Conservation (phyloP, 106 monocot genomes). For the Dendrobium chrysotoxum region DNA sequence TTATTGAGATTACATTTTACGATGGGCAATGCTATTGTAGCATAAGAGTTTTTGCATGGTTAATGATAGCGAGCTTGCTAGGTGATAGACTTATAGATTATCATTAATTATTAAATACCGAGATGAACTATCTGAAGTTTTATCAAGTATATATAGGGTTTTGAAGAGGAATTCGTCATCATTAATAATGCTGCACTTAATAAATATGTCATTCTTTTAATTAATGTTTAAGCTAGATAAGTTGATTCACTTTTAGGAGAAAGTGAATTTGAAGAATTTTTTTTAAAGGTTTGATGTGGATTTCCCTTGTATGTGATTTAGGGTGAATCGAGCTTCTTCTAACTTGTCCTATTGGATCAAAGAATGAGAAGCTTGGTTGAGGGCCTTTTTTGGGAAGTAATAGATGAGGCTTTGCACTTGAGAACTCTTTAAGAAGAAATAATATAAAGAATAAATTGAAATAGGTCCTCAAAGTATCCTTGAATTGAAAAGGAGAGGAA, state of each 20-base stretch:
- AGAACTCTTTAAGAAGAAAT: background rate
- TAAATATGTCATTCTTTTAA: background rate
- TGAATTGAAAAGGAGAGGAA: background rate
- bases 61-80: background rate
- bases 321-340: background rate
- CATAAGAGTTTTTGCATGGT: background rate
- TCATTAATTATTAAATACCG: background rate
- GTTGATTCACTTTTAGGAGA: background rate
- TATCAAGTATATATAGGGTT: background rate
- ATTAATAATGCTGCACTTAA: background rate
- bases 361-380: background rate
- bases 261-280: background rate
- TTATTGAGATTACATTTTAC: background rate
- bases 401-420: background rate
- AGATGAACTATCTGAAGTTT: background rate
- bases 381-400: background rate
- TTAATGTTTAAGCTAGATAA: background rate
- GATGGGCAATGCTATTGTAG: background rate
- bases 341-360: background rate
- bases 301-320: background rate
- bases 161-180: background rate
- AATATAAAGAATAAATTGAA: background rate
- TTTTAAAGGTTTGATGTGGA: background rate
- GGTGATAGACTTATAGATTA: background rate
- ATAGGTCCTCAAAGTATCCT: background rate